Conservation (phyloP, 768 basidiomycete species). For the Leccinum uliginosum region DNA sequence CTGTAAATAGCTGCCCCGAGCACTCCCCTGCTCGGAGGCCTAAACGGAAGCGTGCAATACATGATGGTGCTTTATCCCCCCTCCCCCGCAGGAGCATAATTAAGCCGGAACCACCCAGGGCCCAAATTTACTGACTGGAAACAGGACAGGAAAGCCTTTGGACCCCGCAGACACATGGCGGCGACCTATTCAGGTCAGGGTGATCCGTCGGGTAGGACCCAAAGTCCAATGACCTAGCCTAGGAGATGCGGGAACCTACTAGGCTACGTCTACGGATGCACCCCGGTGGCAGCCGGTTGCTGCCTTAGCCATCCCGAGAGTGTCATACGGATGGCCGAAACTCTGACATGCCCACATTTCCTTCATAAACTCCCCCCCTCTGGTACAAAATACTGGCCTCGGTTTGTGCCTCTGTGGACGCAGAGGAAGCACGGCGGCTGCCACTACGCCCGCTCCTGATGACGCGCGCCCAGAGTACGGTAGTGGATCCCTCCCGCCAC, state of each 20-base stretch:
- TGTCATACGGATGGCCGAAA: background rate
- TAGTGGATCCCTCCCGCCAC: background rate
- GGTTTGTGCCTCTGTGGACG: background rate
- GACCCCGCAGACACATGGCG: background rate
- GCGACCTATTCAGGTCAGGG: background rate
- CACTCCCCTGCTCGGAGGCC: too few species aligned
- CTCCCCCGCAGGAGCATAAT: too few species aligned
- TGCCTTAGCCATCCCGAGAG: background rate
- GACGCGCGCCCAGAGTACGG: background rate
- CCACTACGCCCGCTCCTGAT: background rate
- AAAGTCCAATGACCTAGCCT: background rate
- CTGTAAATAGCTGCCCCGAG: too few species aligned
- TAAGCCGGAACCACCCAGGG: background rate
- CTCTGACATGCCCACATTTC: background rate
- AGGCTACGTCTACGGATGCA: background rate
- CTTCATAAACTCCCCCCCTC: rapidly evolving
- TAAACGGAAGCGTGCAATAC: too few species aligned
- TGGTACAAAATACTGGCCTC: background rate
- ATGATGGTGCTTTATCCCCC: too few species aligned
- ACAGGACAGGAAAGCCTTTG: background rate
- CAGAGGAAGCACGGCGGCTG: background rate
- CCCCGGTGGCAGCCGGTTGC: background rate
- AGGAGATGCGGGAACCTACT: background rate
- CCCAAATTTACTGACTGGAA: background rate
- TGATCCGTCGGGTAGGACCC: background rate